A percentile compares a stretch with the other conserved stretches of the same genome.
These are phyloP conservation scores for Claviceps lovelessii DNA, from an alignment of 2,329 filamentous ascomycete genomes.

Conservation along the genomic window DNA sequence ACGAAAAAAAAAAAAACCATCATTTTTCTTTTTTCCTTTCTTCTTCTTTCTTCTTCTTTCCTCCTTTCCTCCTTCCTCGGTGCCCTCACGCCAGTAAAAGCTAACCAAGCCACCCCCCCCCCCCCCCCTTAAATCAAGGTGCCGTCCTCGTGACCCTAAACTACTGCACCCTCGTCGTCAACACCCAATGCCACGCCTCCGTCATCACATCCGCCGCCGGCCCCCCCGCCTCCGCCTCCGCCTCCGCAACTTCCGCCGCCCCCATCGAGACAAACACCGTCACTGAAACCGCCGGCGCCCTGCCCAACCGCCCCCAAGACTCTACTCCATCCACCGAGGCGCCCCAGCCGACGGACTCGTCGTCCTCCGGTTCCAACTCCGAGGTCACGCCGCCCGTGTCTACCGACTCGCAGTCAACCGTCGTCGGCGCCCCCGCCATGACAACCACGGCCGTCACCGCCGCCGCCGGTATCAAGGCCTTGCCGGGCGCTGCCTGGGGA, in stretches of 20 bases:
- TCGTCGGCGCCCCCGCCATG: slow-evolving; percentile 10
- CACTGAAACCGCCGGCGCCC: neutral
- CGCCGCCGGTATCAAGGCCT: slow-evolving; percentile 12
- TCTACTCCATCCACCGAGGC: slow-evolving; percentile 5
- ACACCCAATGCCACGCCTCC: slow-evolving; percentile 19
- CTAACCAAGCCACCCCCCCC: neutral
- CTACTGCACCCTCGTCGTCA: slow-evolving; percentile 21
- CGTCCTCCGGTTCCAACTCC: slow-evolving; percentile 6
- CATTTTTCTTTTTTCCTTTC: too few species aligned
- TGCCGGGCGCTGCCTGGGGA: slow-evolving; percentile 13
- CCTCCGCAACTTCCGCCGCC: slow-evolving; percentile 9
- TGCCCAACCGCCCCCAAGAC: neutral
- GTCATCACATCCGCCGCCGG: slow-evolving; percentile 14
- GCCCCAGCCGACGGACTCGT: slow-evolving; percentile 1
- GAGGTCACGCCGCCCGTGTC: neutral
- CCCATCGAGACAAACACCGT: slow-evolving; percentile 5
- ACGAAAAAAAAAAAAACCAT: too few species aligned
- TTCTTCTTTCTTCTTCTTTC: too few species aligned
- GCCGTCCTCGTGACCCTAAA: slow-evolving; percentile 21
- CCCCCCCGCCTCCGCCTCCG: slow-evolving; percentile 9
- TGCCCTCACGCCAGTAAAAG: neutral
- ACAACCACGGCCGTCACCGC: slow-evolving; percentile 17
- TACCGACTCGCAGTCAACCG: neutral
- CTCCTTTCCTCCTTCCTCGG: too few species aligned
- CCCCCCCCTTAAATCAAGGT: slow-evolving; percentile 10